Percentiles rank a stretch among this genome's conserved stretches.
Conservation (phyloP, 768 basidiomycete species). For the Russula griseocarnosa region DNA sequence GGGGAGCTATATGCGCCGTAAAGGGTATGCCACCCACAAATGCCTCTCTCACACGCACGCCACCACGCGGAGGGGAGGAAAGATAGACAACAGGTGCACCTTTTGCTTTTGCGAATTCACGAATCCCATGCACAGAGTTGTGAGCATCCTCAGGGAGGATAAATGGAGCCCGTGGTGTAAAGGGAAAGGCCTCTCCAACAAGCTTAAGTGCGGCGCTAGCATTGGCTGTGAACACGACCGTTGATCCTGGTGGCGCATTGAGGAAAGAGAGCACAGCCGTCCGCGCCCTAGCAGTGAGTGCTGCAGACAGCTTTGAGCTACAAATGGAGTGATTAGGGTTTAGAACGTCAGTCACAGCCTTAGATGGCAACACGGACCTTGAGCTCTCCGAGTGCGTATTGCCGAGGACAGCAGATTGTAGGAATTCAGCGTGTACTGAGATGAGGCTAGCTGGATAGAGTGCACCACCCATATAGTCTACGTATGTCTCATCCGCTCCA, state of each 20-base stretch:
- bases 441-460: slow-evolving; percentile 78
- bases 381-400: slow-evolving; percentile 84
- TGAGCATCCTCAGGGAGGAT: slow-evolving; percentile 77
- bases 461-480: slow-evolving; percentile 84
- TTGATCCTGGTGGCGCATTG: slow-evolving; percentile 68
- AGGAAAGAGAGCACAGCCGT: slow-evolving; percentile 73
- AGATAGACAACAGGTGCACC: slow-evolving; percentile 63
- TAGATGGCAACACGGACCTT: slow-evolving; percentile 44
- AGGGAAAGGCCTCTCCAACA: slow-evolving; percentile 78
- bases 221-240: slow-evolving; percentile 79
- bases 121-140: slow-evolving; percentile 80
- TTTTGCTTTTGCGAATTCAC: slow-evolving; percentile 58
- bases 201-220: slow-evolving; percentile 77
- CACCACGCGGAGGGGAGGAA: slow-evolving; percentile 57
- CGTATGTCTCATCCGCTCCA: slow-evolving; percentile 65
- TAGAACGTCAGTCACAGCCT: background rate
- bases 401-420: slow-evolving; percentile 62
- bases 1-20: slow-evolving; percentile 11
- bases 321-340: background rate
- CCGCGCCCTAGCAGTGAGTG: slow-evolving; percentile 65
- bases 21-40: slow-evolving; percentile 45
- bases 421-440: slow-evolving; percentile 63
- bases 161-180: slow-evolving; percentile 51
- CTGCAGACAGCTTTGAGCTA: slow-evolving; percentile 69
- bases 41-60: slow-evolving; percentile 53